Conservation (phyloP, 2,329 filamentous ascomycete species). For the Fusarium buharicum region DNA sequence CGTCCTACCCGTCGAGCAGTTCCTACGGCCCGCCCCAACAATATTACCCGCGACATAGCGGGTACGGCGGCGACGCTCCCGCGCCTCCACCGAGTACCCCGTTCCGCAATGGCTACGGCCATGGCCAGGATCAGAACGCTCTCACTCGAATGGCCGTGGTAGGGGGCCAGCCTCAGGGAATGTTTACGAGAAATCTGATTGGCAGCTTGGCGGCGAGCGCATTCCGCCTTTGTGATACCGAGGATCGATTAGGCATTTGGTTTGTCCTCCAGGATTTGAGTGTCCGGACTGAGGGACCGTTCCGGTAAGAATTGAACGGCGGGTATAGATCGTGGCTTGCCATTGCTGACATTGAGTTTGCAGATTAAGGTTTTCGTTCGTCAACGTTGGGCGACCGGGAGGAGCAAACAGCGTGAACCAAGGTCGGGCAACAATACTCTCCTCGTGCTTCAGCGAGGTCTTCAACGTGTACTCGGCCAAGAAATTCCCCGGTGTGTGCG, state of each 20-base stretch:
- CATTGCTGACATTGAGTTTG: conserved; percentile 31
- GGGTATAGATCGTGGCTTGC: neutral
- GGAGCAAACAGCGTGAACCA: conserved; percentile 68
- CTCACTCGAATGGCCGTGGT: conserved; percentile 51
- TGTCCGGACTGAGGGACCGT: conserved; percentile 90
- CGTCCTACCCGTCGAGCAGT: conserved; percentile 48
- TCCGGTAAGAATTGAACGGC: conserved; percentile 69
- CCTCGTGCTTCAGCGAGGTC: conserved; percentile 84
- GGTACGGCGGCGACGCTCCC: conserved; percentile 46
- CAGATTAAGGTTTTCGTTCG: conserved; percentile 77
- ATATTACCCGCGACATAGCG: conserved; percentile 50
- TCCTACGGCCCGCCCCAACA: conserved; percentile 53
- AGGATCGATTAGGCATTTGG: conserved; percentile 90
- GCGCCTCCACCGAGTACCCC: conserved; percentile 43
- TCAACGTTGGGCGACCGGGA: conserved; percentile 75
- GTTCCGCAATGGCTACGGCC: conserved; percentile 47
- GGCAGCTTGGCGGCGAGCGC: conserved; percentile 91
- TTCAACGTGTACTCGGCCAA: conserved; percentile 98
- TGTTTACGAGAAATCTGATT: conserved; percentile 96
- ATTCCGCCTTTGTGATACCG: conserved; percentile 80
- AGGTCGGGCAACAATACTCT: conserved; percentile 82
- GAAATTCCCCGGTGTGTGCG: conserved; percentile 97
- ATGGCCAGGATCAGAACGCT: conserved; percentile 47
- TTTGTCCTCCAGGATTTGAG: conserved; percentile 96
- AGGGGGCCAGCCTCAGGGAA: conserved; percentile 72